Evolutionary conservation across 805 yeast species (phyloP), one percentile per base, ranked within the genome.

Genomic region (Candida pini): DNA sequence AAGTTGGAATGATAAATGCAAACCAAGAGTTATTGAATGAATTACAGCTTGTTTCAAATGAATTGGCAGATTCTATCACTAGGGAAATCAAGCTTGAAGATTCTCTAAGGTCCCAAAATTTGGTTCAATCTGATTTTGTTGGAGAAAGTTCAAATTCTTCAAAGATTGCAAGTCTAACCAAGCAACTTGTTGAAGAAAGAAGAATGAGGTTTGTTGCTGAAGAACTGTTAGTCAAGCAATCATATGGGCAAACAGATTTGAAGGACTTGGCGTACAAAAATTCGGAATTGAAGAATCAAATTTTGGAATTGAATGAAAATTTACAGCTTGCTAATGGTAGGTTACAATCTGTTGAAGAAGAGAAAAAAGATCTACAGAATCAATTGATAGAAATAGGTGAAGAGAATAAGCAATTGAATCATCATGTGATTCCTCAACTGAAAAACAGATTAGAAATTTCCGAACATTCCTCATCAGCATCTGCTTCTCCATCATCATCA

Each of bases 21-120:
- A 81, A 77, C 41, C 67, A 67, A 32, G 71, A 69, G 18, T 55
- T 83, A 26, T 63, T 81, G 46, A 68, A 71, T 36, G 90, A 83
- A 49, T 57, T 84, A 26, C 81, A 78, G 39, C 49, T 81, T 17
- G 79, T 84, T 1, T 78, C 89, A 1, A 71, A 73, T 18, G 94
- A 83, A 48, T 63, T 84, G 32, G 89, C 88, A 0, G 74, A 74
- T 17, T 78, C 89, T 0, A 80, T 83, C 30, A 71, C 74, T 35
- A 62, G 92, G 26, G 94, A 84, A 52, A 63, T 81, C n/a, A 53
- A 63, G 14, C 51, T 83, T 29, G 88, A 80, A 47, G 61, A 62
- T 31, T 64, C 59, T 28, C 36, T 75, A 18, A 39, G 36, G 6
- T 17, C 43, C 4, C 27, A 29, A 9, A 33, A 40, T 24, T 16